phyloP scores from a whole-genome alignment of 1,284 basidiomycete genomes.

The Apiotrichum siamense region DNA sequence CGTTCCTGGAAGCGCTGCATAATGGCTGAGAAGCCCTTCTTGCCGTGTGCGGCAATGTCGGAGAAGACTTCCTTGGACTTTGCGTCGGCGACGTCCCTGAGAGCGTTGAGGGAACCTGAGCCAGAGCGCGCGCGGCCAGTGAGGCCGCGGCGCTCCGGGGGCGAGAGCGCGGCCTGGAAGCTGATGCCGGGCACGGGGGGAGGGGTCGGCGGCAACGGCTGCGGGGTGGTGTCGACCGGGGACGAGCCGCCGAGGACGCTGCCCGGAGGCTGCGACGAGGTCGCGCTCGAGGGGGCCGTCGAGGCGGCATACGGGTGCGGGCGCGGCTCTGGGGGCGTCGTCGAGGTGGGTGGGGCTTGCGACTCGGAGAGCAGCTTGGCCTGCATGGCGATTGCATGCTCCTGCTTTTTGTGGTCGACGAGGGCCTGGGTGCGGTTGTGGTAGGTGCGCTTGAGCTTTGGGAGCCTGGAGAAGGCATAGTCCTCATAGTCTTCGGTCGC shows the following conservation, averaged over 20 bases:
- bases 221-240: background rate
- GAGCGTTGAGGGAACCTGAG: conserved; percentile 11
- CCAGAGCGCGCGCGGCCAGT: conserved; percentile 24
- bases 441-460: conserved; percentile 70
- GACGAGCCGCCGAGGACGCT: background rate
- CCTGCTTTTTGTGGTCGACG: conserved; percentile 52
- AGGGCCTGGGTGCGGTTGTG: conserved; percentile 72
- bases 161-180: background rate
- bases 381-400: conserved; percentile 43
- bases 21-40: conserved; percentile 45
- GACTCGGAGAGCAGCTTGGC: conserved; percentile 41
- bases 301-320: conserved; percentile 17
- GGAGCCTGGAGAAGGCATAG: conserved; percentile 66
- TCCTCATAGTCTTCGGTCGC: conserved; percentile 67
- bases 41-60: conserved; percentile 43
- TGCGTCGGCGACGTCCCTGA: conserved; percentile 10
- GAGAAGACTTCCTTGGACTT: conserved; percentile 44
- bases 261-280: background rate
- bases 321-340: background rate
- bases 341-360: conserved; percentile 11
- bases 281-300: background rate
- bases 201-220: background rate
- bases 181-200: background rate
- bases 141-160: background rate
- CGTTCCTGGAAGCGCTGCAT: conserved; percentile 42